A percentile compares a stretch with the other conserved stretches of the same genome.
Conservation (phyloP, 108 stramenopile genomes). For the Cyclotella cryptica region DNA sequence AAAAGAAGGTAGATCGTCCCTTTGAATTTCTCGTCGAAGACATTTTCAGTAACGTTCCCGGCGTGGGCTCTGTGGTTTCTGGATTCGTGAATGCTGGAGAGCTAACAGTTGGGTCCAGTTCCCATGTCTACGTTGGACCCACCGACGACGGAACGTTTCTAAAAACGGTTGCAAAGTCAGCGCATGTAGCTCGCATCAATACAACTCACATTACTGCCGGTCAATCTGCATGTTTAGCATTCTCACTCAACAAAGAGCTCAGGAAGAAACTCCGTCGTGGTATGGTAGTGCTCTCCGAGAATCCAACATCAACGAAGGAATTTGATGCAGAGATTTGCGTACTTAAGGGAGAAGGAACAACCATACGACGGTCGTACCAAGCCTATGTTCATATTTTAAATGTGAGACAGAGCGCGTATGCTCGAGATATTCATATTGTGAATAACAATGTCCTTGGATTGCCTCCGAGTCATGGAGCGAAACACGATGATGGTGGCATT, state of each 20-base stretch:
- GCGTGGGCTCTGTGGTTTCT: constrained; percentile 81
- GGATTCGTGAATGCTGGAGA: constrained; percentile 90
- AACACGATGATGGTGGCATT: constrained; percentile 65
- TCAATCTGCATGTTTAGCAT: constrained; percentile 83
- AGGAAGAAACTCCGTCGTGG: constrained; percentile 82
- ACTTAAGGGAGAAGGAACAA: constrained; percentile 86
- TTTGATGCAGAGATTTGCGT: constrained; percentile 94
- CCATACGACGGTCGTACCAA: constrained; percentile 83
- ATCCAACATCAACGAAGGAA: constrained; percentile 76
- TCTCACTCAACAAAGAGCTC: constrained; percentile 79
- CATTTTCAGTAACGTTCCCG: constrained; percentile 83
- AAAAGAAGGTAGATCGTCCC: constrained; percentile 77
- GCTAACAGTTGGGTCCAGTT: constrained; percentile 67
- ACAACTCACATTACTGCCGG: constrained; percentile 81
- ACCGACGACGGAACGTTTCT: constrained; percentile 84
- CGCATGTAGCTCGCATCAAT: constrained; percentile 85
- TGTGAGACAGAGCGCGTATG: constrained; percentile 86
- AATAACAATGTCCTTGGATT: constrained; percentile 68
- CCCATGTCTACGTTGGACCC: constrained; percentile 87
- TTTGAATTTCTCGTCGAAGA: constrained; percentile 90
- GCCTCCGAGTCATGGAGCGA: constrained; percentile 63
- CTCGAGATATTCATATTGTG: constrained; percentile 80
- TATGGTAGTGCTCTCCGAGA: constrained; percentile 81
- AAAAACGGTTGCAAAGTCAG: constrained; percentile 85
- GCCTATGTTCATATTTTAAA: constrained; percentile 89